Percentiles rank a stretch among this genome's conserved stretches.
Evolutionary conservation across 441 rosid species (phyloP).

Genomic region (Capsella rubella): DNA sequence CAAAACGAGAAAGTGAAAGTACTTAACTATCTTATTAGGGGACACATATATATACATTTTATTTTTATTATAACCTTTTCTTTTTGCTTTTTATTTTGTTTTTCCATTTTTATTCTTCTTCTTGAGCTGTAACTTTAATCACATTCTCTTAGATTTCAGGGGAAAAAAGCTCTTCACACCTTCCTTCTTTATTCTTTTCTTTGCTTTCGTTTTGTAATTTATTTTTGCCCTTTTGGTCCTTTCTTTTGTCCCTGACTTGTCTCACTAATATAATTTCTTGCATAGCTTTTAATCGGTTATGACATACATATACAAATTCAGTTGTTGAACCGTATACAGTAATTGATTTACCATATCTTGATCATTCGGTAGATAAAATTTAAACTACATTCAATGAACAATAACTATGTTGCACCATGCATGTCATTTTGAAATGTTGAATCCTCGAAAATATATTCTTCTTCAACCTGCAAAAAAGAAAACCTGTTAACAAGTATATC

Average conservation of each 20-base stretch:
- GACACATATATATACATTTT: background rate
- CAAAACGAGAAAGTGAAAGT: conserved; percentile 43
- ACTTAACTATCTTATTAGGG: conserved; percentile 18
- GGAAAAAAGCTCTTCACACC: conserved; percentile 43
- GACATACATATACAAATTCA: too few relatives aligned
- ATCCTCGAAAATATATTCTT: too few relatives aligned
- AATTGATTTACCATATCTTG: too few relatives aligned
- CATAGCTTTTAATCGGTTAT: background rate
- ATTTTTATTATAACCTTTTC: conserved; percentile 28
- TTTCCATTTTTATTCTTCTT: background rate
- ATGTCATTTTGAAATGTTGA: too few relatives aligned
- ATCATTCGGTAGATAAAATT: too few relatives aligned
- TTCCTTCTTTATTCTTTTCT: conserved; percentile 40
- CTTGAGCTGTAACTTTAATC: conserved; percentile 44
- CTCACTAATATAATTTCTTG: conserved; percentile 25
- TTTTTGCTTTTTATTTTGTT: conserved; percentile 31
- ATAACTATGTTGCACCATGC: too few relatives aligned
- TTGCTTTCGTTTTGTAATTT: conserved; percentile 28
- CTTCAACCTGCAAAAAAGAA: too few relatives aligned
- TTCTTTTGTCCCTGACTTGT: conserved; percentile 43
- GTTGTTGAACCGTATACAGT: too few relatives aligned
- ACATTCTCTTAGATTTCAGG: conserved; percentile 49
- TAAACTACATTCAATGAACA: too few relatives aligned
- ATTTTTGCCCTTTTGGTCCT: conserved; percentile 24
- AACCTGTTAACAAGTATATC: background rate